These are phyloP conservation scores for Pinus albicaulis DNA, from an alignment of 75 land plant species.

Conservation along the genomic window DNA sequence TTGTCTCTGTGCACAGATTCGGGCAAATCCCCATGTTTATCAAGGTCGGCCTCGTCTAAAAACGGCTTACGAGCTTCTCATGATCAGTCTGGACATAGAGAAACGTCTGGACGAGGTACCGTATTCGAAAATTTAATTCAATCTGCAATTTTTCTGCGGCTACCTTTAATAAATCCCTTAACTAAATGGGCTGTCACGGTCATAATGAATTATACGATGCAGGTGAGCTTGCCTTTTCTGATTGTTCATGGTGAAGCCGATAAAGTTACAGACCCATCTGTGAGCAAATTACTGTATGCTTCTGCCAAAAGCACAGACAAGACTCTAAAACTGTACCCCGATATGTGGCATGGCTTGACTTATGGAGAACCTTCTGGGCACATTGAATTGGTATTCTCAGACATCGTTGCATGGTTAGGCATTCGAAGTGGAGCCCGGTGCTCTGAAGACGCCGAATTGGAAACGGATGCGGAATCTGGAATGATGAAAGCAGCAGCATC, in stretches of 20 bases:
- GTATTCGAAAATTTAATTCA: no score
- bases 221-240: constrained; percentile 78
- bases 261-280: constrained; percentile 73
- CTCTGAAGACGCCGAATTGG: not conserved
- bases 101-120: constrained; percentile 60
- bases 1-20: constrained; percentile 40
- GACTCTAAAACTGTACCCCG: constrained; percentile 76
- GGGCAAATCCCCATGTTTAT: constrained; percentile 68
- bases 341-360: constrained; percentile 91
- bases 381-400: constrained; percentile 67
- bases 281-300: constrained; percentile 60
- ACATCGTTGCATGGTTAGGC: constrained; percentile 79
- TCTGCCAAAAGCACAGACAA: constrained; percentile 74
- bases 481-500: no score
- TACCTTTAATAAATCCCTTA: no score
- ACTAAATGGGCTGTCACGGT: no score
- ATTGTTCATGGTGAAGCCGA: constrained; percentile 82
- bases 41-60: constrained; percentile 70
- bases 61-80: constrained; percentile 72
- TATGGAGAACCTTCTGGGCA: constrained; percentile 72
- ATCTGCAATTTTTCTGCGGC: no score
- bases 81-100: constrained; percentile 58
- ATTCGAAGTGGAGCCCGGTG: constrained; percentile 22
- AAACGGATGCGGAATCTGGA: no score
- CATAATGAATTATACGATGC: not conserved